Evolutionary conservation across 2,329 filamentous ascomycete species (phyloP).

Genomic region (Alternaria solani): DNA sequence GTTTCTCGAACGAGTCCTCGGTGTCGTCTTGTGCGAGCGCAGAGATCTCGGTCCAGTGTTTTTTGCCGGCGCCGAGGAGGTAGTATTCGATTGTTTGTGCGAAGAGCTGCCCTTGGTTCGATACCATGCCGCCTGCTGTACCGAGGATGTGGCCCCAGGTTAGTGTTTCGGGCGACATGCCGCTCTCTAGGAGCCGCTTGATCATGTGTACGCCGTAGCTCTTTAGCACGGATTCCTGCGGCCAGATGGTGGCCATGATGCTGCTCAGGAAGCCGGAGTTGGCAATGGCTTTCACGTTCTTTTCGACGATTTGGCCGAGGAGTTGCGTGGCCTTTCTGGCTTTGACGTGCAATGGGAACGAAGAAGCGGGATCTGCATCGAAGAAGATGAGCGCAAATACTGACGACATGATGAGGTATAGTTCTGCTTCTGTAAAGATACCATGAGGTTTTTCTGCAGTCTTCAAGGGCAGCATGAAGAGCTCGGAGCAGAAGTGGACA

Average conservation of each 20-base stretch:
- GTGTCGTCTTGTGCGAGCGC: slow-evolving; percentile 54
- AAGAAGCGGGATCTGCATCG: slow-evolving; percentile 61
- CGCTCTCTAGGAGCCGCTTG: slow-evolving; percentile 58
- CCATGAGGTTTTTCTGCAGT: slow-evolving; percentile 60
- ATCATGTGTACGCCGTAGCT: slow-evolving; percentile 66
- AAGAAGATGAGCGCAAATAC: slow-evolving; percentile 65
- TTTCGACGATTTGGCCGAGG: slow-evolving; percentile 60
- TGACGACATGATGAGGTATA: slow-evolving; percentile 62
- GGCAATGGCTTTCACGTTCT: slow-evolving; percentile 58
- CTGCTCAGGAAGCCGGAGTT: slow-evolving; percentile 53
- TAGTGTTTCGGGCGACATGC: slow-evolving; percentile 58
- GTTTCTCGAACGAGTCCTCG: slow-evolving; percentile 55
- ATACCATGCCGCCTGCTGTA: slow-evolving; percentile 62
- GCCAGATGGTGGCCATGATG: slow-evolving; percentile 54
- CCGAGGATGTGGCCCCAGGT: slow-evolving; percentile 67
- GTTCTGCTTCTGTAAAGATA: slow-evolving; percentile 62
- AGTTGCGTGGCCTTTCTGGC: slow-evolving; percentile 58
- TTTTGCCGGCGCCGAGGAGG: slow-evolving; percentile 57
- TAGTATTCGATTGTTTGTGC: slow-evolving; percentile 66
- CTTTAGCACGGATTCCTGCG: slow-evolving; percentile 53
- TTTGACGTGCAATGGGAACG: slow-evolving; percentile 61
- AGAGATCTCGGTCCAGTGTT: slow-evolving; percentile 59
- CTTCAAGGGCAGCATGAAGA: slow-evolving; percentile 66
- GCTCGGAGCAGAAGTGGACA: slow-evolving; percentile 62
- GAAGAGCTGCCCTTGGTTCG: slow-evolving; percentile 66